A percentile compares a stretch with the other conserved stretches of the same genome.
Conservation (phyloP, 2,329 filamentous ascomycete genomes). For the Aulographum hederae region DNA sequence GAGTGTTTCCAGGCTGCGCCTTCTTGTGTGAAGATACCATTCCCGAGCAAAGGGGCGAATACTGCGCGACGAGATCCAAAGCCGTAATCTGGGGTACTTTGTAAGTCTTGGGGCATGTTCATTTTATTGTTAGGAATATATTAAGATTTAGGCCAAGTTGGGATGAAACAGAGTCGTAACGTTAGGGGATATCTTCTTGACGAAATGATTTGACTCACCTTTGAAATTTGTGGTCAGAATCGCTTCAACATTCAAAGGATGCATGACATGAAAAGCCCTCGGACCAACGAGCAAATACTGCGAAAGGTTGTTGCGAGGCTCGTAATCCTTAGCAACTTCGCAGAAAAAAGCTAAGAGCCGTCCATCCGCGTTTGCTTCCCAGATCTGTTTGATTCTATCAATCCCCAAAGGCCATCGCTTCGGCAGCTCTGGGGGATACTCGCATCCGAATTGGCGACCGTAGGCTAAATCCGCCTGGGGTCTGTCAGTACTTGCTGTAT, state of each 20-base stretch:
- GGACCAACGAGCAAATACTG: conserved; percentile 13
- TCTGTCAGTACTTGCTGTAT: too few relatives aligned
- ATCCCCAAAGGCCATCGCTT: conserved; percentile 12
- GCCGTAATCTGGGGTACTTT: conserved; percentile 2
- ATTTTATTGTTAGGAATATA: too few relatives aligned
- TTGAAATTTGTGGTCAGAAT: conserved; percentile 10
- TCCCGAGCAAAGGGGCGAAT: conserved; percentile 27
- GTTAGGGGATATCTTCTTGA: too few relatives aligned
- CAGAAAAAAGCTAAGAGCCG: conserved; percentile 6
- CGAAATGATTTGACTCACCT: conserved; percentile 6
- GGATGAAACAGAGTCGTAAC: too few relatives aligned
- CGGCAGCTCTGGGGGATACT: conserved; percentile 8
- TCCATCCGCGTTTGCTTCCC: conserved; percentile 13
- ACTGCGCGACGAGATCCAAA: neutral
- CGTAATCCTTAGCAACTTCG: conserved; percentile 8
- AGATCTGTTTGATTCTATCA: conserved; percentile 15
- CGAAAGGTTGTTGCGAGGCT: conserved; percentile 9
- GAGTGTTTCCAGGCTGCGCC: conserved; percentile 12
- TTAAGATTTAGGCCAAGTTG: too few relatives aligned
- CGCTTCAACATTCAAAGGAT: conserved; percentile 12
- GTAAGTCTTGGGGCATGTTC: too few relatives aligned
- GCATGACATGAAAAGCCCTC: conserved; percentile 11
- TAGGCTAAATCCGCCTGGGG: conserved; percentile 5
- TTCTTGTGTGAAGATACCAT: conserved; percentile 26
- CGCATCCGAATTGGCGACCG: conserved; percentile 5